Base-by-base conservation (phyloP, 2,329 filamentous ascomycete species). In the Fusarium citri region DNA sequence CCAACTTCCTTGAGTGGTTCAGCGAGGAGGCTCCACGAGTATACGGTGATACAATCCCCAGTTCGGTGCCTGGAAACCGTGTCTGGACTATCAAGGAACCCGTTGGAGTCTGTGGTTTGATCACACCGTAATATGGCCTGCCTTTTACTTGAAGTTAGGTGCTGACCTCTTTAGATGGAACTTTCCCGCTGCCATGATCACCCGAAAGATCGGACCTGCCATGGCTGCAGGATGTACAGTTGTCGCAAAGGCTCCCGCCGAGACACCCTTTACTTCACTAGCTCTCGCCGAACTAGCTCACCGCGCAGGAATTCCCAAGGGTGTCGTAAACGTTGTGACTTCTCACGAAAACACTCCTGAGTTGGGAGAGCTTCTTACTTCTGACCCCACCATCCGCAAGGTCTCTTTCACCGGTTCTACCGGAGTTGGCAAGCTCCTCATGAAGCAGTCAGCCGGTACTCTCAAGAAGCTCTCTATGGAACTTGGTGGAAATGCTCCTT, bases 151-250 rank as follows among this genome's bases (percentile, higher is more conserved):
- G 18, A 37, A 16, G 15, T 7, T 20, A 2, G 14, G 16, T 30
- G 6, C 30, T 68, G n/a, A 71, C 48, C 16, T 10, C 15, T 11
- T 18, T 37, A 87, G 85, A 59, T 96, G 93, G 94, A 97, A 97
- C 81, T 97, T 97, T 76, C 91, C 91, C 15, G 88, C 90, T 5
- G 91, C 91, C 51, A 93, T 93, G 91, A 88, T 93, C 69, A 91
- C 89, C 9, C 83, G 90, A 64, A 92, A 92, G 79, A 85, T 90
- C 53, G 90, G 87, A 3, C 89, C 93, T 3, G 92, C 92, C 11
- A 85, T 98, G 59, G 96, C 96, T 20, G 94, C 94, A n/a, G 96
- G 96, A 62, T 98, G 95, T 82, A 97, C 95, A 0, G 92, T 97
- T 4, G 94, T 98, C 3, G 91, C 90, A 75, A 99, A 99, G 80